Evolutionary conservation across 106 monocot genomes (phyloP), one percentile per base, ranked within the genome.

Genomic region (Alisma plantagoaquatica): DNA sequence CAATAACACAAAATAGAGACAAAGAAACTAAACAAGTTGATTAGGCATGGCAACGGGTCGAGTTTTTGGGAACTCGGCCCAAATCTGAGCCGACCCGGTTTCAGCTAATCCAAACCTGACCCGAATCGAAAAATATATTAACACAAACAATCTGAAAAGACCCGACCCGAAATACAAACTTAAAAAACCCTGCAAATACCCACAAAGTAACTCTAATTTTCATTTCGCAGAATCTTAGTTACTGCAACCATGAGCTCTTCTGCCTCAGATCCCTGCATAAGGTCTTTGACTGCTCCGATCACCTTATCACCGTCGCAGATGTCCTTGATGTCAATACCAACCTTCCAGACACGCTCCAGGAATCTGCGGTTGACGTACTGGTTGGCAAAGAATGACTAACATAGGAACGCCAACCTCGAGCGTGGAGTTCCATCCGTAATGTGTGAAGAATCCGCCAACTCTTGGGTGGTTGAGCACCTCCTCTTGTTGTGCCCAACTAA

Each of bases 271-370:
- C 58, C 70, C 29, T 67, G 67, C 83, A 83, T 78, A 29, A 55
- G 31, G 49, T 70, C 44, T 71, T 63, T 78, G 33, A 74, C 77
- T 74, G 64, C 70, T 25, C 28, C 64, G 54, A 66, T 63, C 62
- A 83, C 70, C 1, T 29, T 33, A 6, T 1, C 38, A 3, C 63
- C 59, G n/a, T 68, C 60, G 17, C 59, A 67, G 11, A 9, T 26
- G 18, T 74, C 77, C 63, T 77, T 78, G 71, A 83, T 68, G 59
- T 78, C 83, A 49, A 75, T 7, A 23, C 83, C 77, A 2, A 71
- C 42, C 54, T 41, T 60, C 83, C 83, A 83, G 31, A 67, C 65
- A 23, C 62, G 62, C 14, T 66, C 45, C 0, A 77, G 58, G 41
- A 60, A 74, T 54, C 74, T 61, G 41, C 74, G 67, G 49, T 63